phyloP scores from a whole-genome alignment of 768 basidiomycete species.

The Mycena metata region DNA sequence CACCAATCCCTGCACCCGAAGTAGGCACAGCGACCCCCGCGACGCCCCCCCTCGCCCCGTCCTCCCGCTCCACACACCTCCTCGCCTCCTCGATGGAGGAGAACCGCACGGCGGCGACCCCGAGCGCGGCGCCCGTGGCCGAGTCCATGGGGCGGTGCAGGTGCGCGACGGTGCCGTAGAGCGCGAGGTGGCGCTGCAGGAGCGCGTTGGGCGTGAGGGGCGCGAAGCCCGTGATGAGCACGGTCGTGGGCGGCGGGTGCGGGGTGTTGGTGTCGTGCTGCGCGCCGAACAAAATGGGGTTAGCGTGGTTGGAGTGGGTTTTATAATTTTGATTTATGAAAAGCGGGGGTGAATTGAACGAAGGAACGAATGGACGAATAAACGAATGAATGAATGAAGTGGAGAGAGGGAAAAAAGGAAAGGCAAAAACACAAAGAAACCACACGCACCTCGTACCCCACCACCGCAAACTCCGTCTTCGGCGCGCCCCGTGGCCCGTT shows the following conservation, averaged over 20 bases:
- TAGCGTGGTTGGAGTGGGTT: too few relatives aligned
- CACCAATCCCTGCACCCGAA: too few relatives aligned
- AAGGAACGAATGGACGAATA: too few relatives aligned
- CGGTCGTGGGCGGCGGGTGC: constrained; percentile 79
- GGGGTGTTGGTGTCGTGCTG: constrained; percentile 84
- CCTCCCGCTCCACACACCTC: constrained; percentile 72
- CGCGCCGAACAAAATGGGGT: too few relatives aligned
- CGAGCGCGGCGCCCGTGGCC: constrained; percentile 84
- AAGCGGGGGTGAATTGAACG: constrained; percentile 25
- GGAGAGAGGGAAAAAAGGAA: background rate
- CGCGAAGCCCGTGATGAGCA: constrained; percentile 80
- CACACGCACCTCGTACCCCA: constrained; percentile 35
- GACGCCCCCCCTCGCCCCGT: constrained; percentile 70
- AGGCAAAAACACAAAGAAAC: background rate
- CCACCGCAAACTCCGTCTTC: constrained; percentile 42
- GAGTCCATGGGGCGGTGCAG: constrained; percentile 87
- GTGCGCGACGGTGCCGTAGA: constrained; percentile 71
- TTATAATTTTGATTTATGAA: background rate
- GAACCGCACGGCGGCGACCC: constrained; percentile 84
- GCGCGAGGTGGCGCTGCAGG: constrained; percentile 75
- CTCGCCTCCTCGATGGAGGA: constrained; percentile 75
- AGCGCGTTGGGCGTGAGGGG: constrained; percentile 76
- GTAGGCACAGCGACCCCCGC: constrained; percentile 51
- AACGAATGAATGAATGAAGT: too few relatives aligned
- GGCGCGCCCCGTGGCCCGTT: constrained; percentile 40